Percentiles rank a stretch among this genome's conserved stretches.
phyloP scores from a whole-genome alignment of 148 eudicot genomes.

The Vaccinium darrowii region DNA sequence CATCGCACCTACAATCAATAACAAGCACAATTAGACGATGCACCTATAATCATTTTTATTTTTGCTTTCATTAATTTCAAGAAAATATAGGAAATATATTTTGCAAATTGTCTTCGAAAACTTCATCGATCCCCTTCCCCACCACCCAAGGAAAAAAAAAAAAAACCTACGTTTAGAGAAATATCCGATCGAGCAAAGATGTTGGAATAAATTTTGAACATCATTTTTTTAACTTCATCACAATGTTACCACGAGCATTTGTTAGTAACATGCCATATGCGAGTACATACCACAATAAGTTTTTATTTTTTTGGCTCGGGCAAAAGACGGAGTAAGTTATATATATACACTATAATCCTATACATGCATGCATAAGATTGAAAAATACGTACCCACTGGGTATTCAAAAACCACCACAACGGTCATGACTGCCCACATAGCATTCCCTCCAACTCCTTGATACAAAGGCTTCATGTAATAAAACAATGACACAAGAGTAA shows the following conservation, averaged over 20 bases:
- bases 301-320: too few relatives aligned
- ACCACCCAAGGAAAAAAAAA: too few relatives aligned
- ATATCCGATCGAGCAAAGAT: not conserved
- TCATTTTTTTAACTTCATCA: not conserved
- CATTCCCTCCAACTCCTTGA: constrained; percentile 81
- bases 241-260: not conserved
- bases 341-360: not conserved
- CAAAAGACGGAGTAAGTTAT: too few relatives aligned
- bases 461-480: constrained; percentile 90
- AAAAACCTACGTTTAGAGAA: not conserved
- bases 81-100: too few relatives aligned
- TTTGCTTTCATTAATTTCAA: not conserved
- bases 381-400: constrained; percentile 58
- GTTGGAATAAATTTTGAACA: not conserved
- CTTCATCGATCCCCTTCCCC: too few relatives aligned
- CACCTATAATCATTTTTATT: too few relatives aligned
- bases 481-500: constrained; percentile 68
- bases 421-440: constrained; percentile 98
- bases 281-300: not conserved
- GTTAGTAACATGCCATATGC: not conserved
- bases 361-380: not conserved
- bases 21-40: not conserved
- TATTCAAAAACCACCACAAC: constrained; percentile 88
- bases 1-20: constrained; percentile 57
- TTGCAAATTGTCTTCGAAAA: too few relatives aligned